phyloP scores from a whole-genome alignment of 257 asterid genomes.

The Asclepias syriaca region DNA sequence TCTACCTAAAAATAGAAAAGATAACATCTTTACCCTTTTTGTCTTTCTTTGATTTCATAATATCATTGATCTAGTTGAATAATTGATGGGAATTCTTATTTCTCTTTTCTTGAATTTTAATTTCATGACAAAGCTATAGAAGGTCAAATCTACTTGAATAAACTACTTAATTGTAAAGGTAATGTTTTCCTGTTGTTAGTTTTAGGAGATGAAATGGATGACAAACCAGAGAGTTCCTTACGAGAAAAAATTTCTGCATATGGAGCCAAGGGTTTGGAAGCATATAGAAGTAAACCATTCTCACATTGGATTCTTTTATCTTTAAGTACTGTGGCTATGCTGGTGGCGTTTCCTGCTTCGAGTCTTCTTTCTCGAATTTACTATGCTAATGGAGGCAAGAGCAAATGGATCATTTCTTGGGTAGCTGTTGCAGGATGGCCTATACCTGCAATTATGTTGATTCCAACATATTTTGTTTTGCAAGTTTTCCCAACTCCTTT shows the following conservation, averaged over 20 bases:
- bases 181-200: neutral
- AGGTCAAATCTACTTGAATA: too few relatives aligned
- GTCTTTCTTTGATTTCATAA: neutral
- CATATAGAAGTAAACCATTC: slow-evolving; percentile 51
- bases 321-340: slow-evolving; percentile 65
- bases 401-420: slow-evolving; percentile 93
- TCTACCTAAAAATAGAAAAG: neutral
- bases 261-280: slow-evolving; percentile 26
- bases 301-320: slow-evolving; percentile 72
- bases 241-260: slow-evolving; percentile 28
- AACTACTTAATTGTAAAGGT: neutral
- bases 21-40: too few relatives aligned
- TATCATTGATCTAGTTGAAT: too few relatives aligned
- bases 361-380: slow-evolving; percentile 84
- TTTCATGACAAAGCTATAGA: neutral
- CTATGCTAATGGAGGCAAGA: slow-evolving; percentile 71
- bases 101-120: neutral
- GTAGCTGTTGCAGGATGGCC: slow-evolving; percentile 98
- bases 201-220: slow-evolving; percentile 45
- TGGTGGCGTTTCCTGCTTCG: slow-evolving; percentile 78
- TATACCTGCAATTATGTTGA: slow-evolving; percentile 46
- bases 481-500: slow-evolving; percentile 61
- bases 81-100: neutral
- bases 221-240: slow-evolving; percentile 27
- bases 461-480: slow-evolving; percentile 55